phyloP scores from a whole-genome alignment of 2,329 filamentous ascomycete species.

The Didymella lethalis region DNA sequence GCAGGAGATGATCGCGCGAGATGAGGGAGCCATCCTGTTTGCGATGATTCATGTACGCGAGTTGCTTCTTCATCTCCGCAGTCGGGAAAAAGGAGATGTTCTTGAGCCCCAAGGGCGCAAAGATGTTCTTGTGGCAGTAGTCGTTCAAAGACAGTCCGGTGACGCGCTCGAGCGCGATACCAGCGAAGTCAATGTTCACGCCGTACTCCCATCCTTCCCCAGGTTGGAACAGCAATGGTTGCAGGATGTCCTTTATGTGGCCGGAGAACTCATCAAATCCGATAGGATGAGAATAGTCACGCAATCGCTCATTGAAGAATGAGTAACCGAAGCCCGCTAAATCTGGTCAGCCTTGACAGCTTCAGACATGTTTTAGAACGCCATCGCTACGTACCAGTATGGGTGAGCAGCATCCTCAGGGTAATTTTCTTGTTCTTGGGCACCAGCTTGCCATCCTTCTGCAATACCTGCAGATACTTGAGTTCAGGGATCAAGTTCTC shows the following conservation, averaged over 20 bases:
- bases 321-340: slow-evolving; percentile 58
- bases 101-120: slow-evolving; percentile 54
- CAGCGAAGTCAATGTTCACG: slow-evolving; percentile 57
- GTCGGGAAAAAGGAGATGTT: slow-evolving; percentile 66
- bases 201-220: slow-evolving; percentile 67
- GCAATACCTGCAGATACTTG: slow-evolving; percentile 49
- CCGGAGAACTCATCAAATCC: slow-evolving; percentile 68
- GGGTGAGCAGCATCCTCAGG: slow-evolving; percentile 57
- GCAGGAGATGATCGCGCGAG: slow-evolving; percentile 60
- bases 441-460: slow-evolving; percentile 42
- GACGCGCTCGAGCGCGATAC: slow-evolving; percentile 54
- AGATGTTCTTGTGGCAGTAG: slow-evolving; percentile 55
- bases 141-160: slow-evolving; percentile 55
- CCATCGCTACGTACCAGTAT: slow-evolving; percentile 46
- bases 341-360: neutral
- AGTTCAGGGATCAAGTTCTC: slow-evolving; percentile 44
- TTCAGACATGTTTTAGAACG: neutral
- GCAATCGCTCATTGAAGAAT: slow-evolving; percentile 56
- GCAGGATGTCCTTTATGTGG: slow-evolving; percentile 59
- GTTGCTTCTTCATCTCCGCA: slow-evolving; percentile 61
- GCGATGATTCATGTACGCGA: slow-evolving; percentile 65
- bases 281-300: slow-evolving; percentile 56
- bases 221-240: slow-evolving; percentile 67
- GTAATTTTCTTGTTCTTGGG: slow-evolving; percentile 57
- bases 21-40: slow-evolving; percentile 52